phyloP scores from a whole-genome alignment of 2,329 filamentous ascomycete species.

The Ceratocystiopsis minuta region DNA sequence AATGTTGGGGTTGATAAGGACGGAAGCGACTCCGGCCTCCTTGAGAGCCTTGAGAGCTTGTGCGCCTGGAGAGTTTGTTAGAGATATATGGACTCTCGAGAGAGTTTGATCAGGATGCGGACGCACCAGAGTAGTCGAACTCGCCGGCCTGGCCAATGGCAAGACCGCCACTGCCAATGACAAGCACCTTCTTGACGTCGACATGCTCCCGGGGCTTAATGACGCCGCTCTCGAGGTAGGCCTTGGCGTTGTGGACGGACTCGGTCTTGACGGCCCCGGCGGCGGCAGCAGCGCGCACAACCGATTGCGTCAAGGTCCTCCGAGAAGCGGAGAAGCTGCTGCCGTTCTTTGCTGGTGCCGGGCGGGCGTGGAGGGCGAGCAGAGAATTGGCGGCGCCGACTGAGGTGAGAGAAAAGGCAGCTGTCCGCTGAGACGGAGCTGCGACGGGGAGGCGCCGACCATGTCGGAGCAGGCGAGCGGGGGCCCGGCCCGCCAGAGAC shows the following conservation, averaged over 20 bases:
- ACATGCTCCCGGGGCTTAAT: conserved; percentile 65
- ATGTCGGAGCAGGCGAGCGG: conserved; percentile 35
- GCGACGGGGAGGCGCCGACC: conserved; percentile 31
- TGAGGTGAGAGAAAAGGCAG: conserved; percentile 5
- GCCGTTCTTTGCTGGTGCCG: conserved; percentile 11
- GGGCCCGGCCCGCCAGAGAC: conserved; percentile 35
- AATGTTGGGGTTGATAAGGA: conserved; percentile 97
- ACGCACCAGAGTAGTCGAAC: conserved; percentile 93
- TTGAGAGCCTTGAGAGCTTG: conserved; percentile 95
- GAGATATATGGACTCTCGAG: too few species aligned
- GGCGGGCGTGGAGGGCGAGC: conserved; percentile 10
- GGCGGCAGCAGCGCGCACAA: conserved; percentile 27
- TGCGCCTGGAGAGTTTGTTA: conserved; percentile 40
- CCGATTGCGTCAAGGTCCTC: conserved; percentile 24
- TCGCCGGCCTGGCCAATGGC: conserved; percentile 96
- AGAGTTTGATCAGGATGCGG: background rate
- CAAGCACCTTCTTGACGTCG: conserved; percentile 89
- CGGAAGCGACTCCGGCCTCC: conserved; percentile 92
- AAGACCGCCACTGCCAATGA: conserved; percentile 88
- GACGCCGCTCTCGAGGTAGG: conserved; percentile 75
- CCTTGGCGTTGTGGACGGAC: conserved; percentile 62
- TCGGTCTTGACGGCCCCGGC: conserved; percentile 31
- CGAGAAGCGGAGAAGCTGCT: conserved; percentile 13
- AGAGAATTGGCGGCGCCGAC: background rate
- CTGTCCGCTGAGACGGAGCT: conserved; percentile 25